Percentiles rank a stretch among this genome's conserved stretches.
Evolutionary conservation across 225 moss, liverwort and hornwort species (phyloP).

Genomic region (Asterella californica): DNA sequence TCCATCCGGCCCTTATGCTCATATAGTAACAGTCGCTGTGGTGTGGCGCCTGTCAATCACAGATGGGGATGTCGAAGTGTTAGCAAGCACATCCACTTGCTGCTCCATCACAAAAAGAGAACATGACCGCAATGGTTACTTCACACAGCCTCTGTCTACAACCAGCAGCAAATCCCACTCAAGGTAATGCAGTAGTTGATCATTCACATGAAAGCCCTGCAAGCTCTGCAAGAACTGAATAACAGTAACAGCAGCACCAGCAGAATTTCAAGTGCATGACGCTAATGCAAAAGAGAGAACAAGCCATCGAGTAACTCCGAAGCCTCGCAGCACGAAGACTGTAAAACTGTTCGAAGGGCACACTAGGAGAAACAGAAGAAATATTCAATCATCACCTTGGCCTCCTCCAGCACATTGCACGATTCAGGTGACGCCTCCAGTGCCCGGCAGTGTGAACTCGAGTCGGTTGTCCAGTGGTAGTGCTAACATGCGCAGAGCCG

Average conservation of each 20-base stretch:
- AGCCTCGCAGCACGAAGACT: no score
- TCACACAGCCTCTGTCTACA: neutral
- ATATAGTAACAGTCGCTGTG: neutral
- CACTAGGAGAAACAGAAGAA: neutral
- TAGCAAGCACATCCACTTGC: no score
- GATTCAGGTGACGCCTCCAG: slow-evolving; percentile 24
- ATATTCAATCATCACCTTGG: slow-evolving; percentile 6
- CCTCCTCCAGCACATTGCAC: slow-evolving; percentile 24
- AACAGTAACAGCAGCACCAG: neutral
- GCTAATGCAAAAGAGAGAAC: neutral
- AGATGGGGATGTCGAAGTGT: neutral
- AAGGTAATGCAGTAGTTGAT: no score
- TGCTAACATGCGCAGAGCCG: slow-evolving; percentile 23
- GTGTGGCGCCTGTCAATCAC: neutral
- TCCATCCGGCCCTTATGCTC: neutral
- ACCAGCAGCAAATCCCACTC: neutral
- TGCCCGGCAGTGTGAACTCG: slow-evolving; percentile 20
- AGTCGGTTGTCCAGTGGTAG: slow-evolving; percentile 8
- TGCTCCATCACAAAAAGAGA: neutral
- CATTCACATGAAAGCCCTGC: neutral
- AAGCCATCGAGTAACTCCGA: neutral
- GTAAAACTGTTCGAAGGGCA: neutral
- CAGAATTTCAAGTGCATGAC: neutral
- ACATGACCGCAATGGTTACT: neutral
- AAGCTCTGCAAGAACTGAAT: neutral